phyloP scores from a whole-genome alignment of 441 rosid species.

The Metrosideros polymorpha region DNA sequence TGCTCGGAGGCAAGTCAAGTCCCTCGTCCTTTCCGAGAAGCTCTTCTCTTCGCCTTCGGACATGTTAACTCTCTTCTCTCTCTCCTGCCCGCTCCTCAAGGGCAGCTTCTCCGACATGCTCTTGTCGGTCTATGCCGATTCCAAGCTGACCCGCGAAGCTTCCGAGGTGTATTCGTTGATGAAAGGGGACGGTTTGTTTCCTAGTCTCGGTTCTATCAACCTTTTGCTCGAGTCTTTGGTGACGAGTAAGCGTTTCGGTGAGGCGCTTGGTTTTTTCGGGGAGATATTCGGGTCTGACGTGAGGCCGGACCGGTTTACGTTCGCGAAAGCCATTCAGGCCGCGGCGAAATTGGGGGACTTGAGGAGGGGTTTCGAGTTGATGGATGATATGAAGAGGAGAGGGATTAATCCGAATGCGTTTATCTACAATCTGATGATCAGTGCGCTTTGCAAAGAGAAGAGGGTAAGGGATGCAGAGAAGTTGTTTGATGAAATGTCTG shows the following conservation, averaged over 20 bases:
- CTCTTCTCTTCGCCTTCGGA: constrained; percentile 44
- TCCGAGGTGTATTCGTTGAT: constrained; percentile 25
- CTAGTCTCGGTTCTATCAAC: constrained; percentile 31
- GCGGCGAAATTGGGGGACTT: constrained; percentile 52
- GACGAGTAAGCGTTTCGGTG: constrained; percentile 23
- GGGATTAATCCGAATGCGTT: constrained; percentile 39
- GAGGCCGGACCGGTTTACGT: constrained; percentile 40
- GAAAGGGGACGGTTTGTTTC: constrained; percentile 35
- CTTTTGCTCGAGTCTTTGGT: constrained; percentile 34
- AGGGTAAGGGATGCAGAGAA: constrained; percentile 48
- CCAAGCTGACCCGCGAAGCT: constrained; percentile 38
- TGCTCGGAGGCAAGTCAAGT: constrained; percentile 32
- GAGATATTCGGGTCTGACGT: constrained; percentile 35
- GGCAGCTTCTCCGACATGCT: constrained; percentile 31
- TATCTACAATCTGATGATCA: constrained; percentile 51
- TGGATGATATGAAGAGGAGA: constrained; percentile 42
- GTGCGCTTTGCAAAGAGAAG: constrained; percentile 45
- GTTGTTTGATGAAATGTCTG: constrained; percentile 58
- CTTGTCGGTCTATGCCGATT: constrained; percentile 27
- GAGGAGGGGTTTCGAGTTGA: constrained; percentile 35
- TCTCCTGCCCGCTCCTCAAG: constrained; percentile 32
- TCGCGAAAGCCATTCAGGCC: constrained; percentile 58
- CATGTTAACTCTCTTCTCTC: constrained; percentile 39
- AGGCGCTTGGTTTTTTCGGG: constrained; percentile 34
- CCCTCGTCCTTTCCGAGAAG: constrained; percentile 26